These are phyloP conservation scores for Kodamaea alishanica DNA, from an alignment of 1,139 yeast species.

Conservation along the genomic window DNA sequence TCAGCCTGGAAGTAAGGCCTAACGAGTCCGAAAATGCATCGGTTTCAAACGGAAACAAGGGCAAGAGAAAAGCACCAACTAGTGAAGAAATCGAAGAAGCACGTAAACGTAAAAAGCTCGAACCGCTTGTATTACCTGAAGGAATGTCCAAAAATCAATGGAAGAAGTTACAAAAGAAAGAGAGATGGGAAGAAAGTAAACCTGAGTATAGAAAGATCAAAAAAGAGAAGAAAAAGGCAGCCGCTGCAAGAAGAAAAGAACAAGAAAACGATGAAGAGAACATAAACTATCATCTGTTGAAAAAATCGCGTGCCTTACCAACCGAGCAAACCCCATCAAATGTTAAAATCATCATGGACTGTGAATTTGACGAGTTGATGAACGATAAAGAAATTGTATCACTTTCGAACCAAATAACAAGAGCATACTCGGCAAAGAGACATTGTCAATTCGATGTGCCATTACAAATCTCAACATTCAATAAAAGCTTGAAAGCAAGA, in stretches of 20 bases:
- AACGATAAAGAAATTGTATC: slow-evolving; percentile 73
- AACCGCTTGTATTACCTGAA: slow-evolving; percentile 48
- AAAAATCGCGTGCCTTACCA: slow-evolving; percentile 32
- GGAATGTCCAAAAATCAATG: slow-evolving; percentile 85
- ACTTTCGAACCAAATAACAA: slow-evolving; percentile 72
- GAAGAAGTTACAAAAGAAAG: slow-evolving; percentile 63
- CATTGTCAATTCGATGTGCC: slow-evolving; percentile 58
- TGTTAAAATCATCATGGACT: slow-evolving; percentile 66
- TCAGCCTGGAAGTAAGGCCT: no score
- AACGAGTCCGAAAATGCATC: no score
- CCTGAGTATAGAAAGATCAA: slow-evolving; percentile 52
- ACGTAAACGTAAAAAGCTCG: slow-evolving; percentile 16
- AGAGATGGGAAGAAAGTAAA: slow-evolving; percentile 62
- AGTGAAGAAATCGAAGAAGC: slow-evolving; percentile 17
- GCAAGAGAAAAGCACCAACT: slow-evolving; percentile 11
- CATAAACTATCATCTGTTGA: slow-evolving; percentile 24
- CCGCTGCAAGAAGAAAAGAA: slow-evolving; percentile 17
- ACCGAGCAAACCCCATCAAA: slow-evolving; percentile 43
- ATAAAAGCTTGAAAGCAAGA: slow-evolving; percentile 60
- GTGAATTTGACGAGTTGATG: slow-evolving; percentile 90
- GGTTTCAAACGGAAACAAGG: no score
- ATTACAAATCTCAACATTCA: slow-evolving; percentile 61
- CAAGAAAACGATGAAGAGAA: slow-evolving; percentile 13
- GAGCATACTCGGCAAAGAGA: slow-evolving; percentile 77
- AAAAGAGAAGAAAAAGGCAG: slow-evolving; percentile 48